Base-by-base conservation (phyloP, 768 basidiomycete genomes). In the Russula vinacea region DNA sequence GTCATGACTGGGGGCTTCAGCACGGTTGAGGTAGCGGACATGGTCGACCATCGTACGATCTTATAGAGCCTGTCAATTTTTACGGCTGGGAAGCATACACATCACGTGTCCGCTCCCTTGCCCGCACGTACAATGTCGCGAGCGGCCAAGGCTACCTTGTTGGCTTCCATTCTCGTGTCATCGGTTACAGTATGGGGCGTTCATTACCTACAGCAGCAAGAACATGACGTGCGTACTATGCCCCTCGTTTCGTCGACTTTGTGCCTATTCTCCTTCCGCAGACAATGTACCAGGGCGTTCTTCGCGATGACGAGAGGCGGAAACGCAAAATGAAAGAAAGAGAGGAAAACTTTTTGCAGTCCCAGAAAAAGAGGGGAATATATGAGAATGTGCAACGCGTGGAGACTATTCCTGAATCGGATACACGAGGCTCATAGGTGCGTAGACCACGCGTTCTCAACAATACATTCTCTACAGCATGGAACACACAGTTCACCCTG, bases 281-380 rank as follows among this genome's bases (percentile, higher is more conserved):
- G 94, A 86, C 78, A 33, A 97, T 97, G 94, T 96, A 90, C 72
- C 80, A 88, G 72, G 94, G 94, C 29, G 95, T 97, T 2, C 71
- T 96, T 52, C 84, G 86, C 57, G 94, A 97, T 72, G 95, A 98
- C 71, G 90, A 86, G 70, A 86, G 93, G 29, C 79, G 89, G 65
- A 78, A 74, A 70, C 83, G 86, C 71, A 94, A 93, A 76, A 83
- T 83, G 82, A 79, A 68, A 54, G 82, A 85, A 73, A 80, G 87
- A 66, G 82, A 88, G 73, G 82, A 80, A 63, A 88, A 84, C 0
- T 74, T 87, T 26, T 77, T 81, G 55, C 81, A 82, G 54, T 91
- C 90, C 0, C 78, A 78, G 65, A 77, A 78, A 68, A 91, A 84
- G 71, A 81, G 87, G 32, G 84, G 84, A 67, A 52, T 84, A 19